These are phyloP conservation scores for Lathyrus tuberosus DNA, from an alignment of 306 rosid species.

Conservation along the genomic window DNA sequence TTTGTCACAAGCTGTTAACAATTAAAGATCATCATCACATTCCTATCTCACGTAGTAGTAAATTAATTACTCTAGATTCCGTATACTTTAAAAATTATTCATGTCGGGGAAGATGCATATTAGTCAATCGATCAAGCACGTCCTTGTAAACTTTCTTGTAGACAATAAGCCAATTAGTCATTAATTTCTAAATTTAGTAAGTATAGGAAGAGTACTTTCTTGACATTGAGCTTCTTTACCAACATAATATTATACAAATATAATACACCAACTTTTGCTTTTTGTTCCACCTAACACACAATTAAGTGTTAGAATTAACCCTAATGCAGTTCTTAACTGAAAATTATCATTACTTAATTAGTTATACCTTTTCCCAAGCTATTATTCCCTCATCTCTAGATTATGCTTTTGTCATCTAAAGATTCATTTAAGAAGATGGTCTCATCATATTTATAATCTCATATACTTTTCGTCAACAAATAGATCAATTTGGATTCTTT, in stretches of 20 bases:
- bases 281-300: slow-evolving; percentile 36
- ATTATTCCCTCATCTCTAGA: too few relatives aligned
- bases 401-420: background rate
- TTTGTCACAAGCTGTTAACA: slow-evolving; percentile 50
- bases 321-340: background rate
- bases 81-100: background rate
- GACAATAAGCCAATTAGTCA: slow-evolving; percentile 35
- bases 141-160: slow-evolving; percentile 37
- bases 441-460: background rate
- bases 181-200: slow-evolving; percentile 18
- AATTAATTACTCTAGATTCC: slow-evolving; percentile 33
- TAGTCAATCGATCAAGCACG: slow-evolving; percentile 3
- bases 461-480: slow-evolving; percentile 18
- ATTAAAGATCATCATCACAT: slow-evolving; percentile 35
- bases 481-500: slow-evolving; percentile 27
- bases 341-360: background rate
- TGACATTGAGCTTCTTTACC: background rate
- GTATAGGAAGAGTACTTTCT: slow-evolving; percentile 29
- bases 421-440: too few relatives aligned
- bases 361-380: background rate
- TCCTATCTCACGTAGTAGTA: slow-evolving; percentile 28
- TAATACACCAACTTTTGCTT: background rate
- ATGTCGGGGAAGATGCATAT: slow-evolving; percentile 19
- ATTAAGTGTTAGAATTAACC: slow-evolving; percentile 2
- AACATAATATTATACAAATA: too few relatives aligned